A percentile compares a stretch with the other conserved stretches of the same genome.
Evolutionary conservation across 2,329 filamentous ascomycete genomes (phyloP).

Genomic region (Trichoderma sp.): DNA sequence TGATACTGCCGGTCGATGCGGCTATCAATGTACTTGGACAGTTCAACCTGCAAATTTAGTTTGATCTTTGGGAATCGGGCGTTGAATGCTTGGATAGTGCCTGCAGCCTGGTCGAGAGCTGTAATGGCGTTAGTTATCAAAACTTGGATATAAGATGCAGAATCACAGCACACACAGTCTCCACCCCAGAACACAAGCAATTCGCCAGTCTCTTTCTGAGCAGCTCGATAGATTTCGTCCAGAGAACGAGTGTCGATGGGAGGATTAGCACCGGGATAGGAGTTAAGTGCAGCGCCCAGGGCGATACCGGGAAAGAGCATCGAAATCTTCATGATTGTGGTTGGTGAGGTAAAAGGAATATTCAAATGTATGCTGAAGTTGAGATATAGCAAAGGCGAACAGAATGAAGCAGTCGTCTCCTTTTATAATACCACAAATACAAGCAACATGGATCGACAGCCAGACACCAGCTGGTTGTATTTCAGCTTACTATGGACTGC

Average conservation of each 20-base stretch:
- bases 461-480: neutral
- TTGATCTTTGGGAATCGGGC: neutral
- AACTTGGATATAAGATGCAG: neutral
- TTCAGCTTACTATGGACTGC: neutral
- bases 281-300: neutral
- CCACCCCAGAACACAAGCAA: neutral
- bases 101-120: neutral
- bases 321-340: neutral
- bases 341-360: neutral
- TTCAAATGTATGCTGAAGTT: neutral
- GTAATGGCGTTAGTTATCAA: neutral
- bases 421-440: neutral
- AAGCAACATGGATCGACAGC: neutral
- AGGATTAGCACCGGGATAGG: neutral
- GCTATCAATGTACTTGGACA: neutral
- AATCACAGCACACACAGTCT: neutral
- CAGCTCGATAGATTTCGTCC: neutral
- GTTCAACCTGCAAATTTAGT: neutral
- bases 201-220: neutral
- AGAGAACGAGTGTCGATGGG: neutral
- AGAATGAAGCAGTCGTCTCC: neutral
- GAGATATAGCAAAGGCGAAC: neutral
- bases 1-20: neutral
- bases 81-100: neutral
- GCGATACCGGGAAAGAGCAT: neutral